Evolutionary conservation across 345 rosid species (phyloP).

Genomic region (Rhodamnia rubescens): DNA sequence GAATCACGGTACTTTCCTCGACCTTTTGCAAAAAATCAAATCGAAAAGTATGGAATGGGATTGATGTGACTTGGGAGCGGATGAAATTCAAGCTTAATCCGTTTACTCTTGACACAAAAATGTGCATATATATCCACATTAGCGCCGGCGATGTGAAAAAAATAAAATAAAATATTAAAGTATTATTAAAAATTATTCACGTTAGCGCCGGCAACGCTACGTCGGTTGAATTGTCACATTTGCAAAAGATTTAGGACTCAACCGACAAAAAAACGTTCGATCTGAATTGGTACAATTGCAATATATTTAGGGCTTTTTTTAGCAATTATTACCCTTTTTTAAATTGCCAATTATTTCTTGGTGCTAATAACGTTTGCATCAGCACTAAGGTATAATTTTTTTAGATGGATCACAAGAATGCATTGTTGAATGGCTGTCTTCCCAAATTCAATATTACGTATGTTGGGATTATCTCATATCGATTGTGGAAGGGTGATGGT

Average conservation of each 20-base stretch:
- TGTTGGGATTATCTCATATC: too few relatives aligned
- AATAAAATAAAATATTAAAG: too few relatives aligned
- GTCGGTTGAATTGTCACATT: too few relatives aligned
- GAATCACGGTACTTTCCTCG: not conserved
- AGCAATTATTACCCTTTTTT: not conserved
- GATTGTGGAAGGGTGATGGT: too few relatives aligned
- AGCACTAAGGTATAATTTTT: fast-evolving
- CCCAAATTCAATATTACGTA: not conserved
- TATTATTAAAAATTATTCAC: too few relatives aligned
- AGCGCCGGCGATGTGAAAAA: too few relatives aligned
- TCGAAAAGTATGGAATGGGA: not conserved
- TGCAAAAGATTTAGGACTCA: too few relatives aligned
- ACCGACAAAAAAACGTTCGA: too few relatives aligned
- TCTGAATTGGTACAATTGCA: too few relatives aligned
- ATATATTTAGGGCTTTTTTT: too few relatives aligned
- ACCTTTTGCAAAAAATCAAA: not conserved
- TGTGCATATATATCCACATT: not conserved
- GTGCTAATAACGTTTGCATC: not conserved
- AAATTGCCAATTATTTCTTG: not conserved
- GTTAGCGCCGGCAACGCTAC: too few relatives aligned
- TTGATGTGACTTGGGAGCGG: not conserved
- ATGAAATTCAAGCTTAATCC: not conserved
- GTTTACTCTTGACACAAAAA: not conserved
- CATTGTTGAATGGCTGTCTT: not conserved
- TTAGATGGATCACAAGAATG: not conserved